Evolutionary conservation across 441 rosid species (phyloP).

Genomic region (Heliophila coronopifolia): DNA sequence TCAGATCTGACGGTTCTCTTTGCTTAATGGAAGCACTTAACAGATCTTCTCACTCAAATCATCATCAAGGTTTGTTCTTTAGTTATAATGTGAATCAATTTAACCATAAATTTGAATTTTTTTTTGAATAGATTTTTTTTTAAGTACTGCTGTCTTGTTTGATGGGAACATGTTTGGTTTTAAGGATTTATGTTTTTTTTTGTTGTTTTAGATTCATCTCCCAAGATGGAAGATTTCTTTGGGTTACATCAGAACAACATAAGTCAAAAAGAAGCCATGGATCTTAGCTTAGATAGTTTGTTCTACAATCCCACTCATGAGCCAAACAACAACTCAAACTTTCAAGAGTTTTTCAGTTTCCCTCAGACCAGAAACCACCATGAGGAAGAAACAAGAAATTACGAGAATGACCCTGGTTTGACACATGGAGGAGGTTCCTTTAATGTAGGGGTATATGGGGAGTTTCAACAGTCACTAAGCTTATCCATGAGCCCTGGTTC

Average conservation of each 20-base stretch:
- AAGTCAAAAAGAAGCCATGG: slow-evolving; percentile 56
- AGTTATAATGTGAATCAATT: neutral
- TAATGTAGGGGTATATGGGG: slow-evolving; percentile 55
- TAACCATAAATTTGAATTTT: slow-evolving; percentile 34
- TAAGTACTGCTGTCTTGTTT: slow-evolving; percentile 19
- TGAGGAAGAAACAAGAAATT: slow-evolving; percentile 31
- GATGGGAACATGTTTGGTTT: slow-evolving; percentile 28
- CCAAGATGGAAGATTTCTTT: slow-evolving; percentile 92
- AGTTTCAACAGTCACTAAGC: slow-evolving; percentile 80
- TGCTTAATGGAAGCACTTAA: slow-evolving; percentile 85
- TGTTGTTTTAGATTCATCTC: slow-evolving; percentile 48
- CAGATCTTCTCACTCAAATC: slow-evolving; percentile 40
- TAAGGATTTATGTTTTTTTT: slow-evolving; percentile 13
- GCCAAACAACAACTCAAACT: slow-evolving; percentile 36
- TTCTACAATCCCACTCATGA: slow-evolving; percentile 43
- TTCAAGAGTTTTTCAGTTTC: slow-evolving; percentile 38
- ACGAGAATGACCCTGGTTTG: slow-evolving; percentile 35
- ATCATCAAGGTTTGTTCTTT: slow-evolving; percentile 31
- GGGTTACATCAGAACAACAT: slow-evolving; percentile 65
- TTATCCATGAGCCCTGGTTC: slow-evolving; percentile 99
- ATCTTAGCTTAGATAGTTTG: slow-evolving; percentile 76
- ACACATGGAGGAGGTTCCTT: slow-evolving; percentile 45
- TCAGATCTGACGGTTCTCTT: slow-evolving; percentile 93
- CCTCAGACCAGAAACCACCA: slow-evolving; percentile 41
- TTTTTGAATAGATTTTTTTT: neutral